Evolutionary conservation across 495 filamentous ascomycete species (phyloP).

Genomic region (Tuber indicum): DNA sequence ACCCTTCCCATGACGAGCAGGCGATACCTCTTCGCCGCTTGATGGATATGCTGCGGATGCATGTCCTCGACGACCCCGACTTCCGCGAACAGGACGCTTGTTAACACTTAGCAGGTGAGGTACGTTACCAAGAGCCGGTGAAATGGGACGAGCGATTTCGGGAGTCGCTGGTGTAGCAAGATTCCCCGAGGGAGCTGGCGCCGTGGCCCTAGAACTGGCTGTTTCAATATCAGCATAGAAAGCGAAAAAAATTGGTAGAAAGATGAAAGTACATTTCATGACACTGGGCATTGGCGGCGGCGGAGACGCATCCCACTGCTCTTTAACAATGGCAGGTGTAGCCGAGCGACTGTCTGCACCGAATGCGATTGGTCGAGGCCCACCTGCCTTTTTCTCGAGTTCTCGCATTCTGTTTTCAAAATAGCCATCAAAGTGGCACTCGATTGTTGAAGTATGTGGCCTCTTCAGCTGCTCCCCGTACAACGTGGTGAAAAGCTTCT

Average conservation of each 20-base stretch:
- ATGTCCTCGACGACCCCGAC: constrained; percentile 68
- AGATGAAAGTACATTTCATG: background rate
- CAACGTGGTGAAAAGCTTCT: constrained; percentile 76
- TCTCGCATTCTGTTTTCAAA: constrained; percentile 88
- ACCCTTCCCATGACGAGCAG: constrained; percentile 53
- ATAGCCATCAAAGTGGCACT: constrained; percentile 81
- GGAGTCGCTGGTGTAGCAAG: constrained; percentile 52
- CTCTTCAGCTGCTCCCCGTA: constrained; percentile 83
- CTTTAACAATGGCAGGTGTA: constrained; percentile 44
- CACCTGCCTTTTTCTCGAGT: constrained; percentile 54
- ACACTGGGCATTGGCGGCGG: constrained; percentile 55
- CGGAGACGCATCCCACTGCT: constrained; percentile 41
- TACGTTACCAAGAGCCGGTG: constrained; percentile 49
- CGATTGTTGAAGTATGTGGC: constrained; percentile 65
- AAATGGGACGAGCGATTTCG: constrained; percentile 64
- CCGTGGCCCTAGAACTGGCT: background rate
- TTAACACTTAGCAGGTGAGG: constrained; percentile 66
- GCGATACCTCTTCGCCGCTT: constrained; percentile 69
- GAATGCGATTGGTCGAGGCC: constrained; percentile 42
- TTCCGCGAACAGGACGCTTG: constrained; percentile 61
- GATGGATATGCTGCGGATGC: constrained; percentile 61
- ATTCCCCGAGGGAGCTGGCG: background rate
- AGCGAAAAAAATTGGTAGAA: background rate
- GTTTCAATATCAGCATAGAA: background rate
- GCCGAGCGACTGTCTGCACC: constrained; percentile 38